These are phyloP conservation scores for Didymella glomerata DNA, from an alignment of 2,329 filamentous ascomycete species.

Conservation along the genomic window DNA sequence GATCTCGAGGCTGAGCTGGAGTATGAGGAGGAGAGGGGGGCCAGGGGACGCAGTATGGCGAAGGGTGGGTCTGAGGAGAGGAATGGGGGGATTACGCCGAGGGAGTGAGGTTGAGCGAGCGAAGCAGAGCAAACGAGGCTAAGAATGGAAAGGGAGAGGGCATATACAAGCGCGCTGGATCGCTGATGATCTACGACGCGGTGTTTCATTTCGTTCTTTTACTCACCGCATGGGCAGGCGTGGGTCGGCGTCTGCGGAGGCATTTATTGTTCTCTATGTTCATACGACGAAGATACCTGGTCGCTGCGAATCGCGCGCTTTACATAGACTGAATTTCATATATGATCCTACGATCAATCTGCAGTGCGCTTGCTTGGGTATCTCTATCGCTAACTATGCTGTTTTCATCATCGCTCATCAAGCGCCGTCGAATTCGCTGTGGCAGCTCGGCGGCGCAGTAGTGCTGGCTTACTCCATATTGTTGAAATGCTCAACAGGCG, in stretches of 20 bases:
- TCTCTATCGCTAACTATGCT: conserved; percentile 6
- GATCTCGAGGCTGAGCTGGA: conserved; percentile 10
- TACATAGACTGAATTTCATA: conserved; percentile 7
- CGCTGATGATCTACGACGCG: conserved; percentile 2
- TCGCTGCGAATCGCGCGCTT: conserved; percentile 15
- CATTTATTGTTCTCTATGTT: conserved; percentile 7
- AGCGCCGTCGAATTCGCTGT: not conserved
- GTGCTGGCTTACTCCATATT: not conserved
- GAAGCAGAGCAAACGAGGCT: too few species aligned
- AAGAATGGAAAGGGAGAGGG: not conserved
- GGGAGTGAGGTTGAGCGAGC: not conserved
- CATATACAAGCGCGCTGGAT: conserved; percentile 6
- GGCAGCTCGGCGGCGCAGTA: not conserved
- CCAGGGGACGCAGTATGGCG: conserved; percentile 5
- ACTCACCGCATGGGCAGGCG: not conserved
- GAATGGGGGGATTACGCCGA: not conserved
- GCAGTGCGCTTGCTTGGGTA: conserved; percentile 2
- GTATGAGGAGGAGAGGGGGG: conserved; percentile 8
- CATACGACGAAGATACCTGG: conserved; percentile 20
- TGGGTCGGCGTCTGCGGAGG: conserved; percentile 1
- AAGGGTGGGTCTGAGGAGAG: conserved; percentile 12
- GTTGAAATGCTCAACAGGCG: conserved; percentile 40
- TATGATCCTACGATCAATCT: not conserved
- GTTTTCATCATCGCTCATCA: not conserved
- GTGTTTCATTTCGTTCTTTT: not conserved